phyloP scores from a whole-genome alignment of 768 basidiomycete genomes.

The Trichaptum fuscoviolaceum region DNA sequence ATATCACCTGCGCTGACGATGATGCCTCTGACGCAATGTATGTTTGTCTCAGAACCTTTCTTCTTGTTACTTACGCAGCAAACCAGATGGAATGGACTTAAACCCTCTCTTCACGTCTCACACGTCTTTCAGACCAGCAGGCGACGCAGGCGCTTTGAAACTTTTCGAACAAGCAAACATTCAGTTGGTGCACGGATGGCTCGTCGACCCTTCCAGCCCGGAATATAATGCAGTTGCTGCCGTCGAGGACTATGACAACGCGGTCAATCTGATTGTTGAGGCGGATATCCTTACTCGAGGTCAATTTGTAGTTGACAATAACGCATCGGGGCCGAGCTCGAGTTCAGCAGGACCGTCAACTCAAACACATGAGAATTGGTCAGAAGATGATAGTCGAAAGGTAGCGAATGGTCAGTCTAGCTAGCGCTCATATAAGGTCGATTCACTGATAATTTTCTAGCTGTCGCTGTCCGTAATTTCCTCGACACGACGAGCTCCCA shows the following conservation, averaged over 20 bases:
- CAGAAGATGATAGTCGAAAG: slow-evolving; percentile 53
- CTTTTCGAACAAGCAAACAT: slow-evolving; percentile 83
- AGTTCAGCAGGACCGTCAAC: slow-evolving; percentile 20
- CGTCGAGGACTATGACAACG: slow-evolving; percentile 65
- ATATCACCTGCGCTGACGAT: slow-evolving; percentile 69
- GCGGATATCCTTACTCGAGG: slow-evolving; percentile 73
- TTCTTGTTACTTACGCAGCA: slow-evolving; percentile 7
- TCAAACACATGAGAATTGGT: slow-evolving; percentile 26
- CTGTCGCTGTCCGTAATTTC: slow-evolving; percentile 61
- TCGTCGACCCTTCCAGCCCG: slow-evolving; percentile 60
- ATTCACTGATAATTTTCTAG: slow-evolving; percentile 32
- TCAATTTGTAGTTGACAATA: slow-evolving; percentile 43
- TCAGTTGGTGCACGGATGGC: slow-evolving; percentile 84
- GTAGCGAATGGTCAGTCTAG: slow-evolving; percentile 59
- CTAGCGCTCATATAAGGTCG: background rate
- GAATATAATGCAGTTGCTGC: slow-evolving; percentile 52
- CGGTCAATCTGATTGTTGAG: slow-evolving; percentile 69
- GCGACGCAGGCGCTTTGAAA: slow-evolving; percentile 70
- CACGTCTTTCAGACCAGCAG: slow-evolving; percentile 60
- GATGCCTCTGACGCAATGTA: slow-evolving; percentile 75
- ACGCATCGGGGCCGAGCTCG: slow-evolving; percentile 15
- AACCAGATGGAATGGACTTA: slow-evolving; percentile 78
- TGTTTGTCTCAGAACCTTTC: slow-evolving; percentile 22
- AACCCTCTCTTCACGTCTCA: slow-evolving; percentile 77
- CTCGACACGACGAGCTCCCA: slow-evolving; percentile 73